Evolutionary conservation across 306 rosid species (phyloP).

Genomic region (Dryas octopetala): DNA sequence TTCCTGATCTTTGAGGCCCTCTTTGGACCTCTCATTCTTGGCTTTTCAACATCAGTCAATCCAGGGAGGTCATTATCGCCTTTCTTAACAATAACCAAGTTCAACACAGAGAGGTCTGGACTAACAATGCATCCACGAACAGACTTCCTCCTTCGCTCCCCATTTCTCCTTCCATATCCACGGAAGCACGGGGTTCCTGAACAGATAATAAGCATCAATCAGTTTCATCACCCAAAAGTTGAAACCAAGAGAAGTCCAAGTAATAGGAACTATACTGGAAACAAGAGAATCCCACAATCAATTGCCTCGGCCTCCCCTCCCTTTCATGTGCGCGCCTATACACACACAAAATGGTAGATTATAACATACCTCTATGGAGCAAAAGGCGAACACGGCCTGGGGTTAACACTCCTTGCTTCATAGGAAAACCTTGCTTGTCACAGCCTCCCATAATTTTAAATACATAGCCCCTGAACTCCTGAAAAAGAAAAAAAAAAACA

Average conservation of each 20-base stretch:
- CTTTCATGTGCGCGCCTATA: too few species aligned
- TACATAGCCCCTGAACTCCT: slow-evolving; percentile 48
- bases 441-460: slow-evolving; percentile 55
- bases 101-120: slow-evolving; percentile 51
- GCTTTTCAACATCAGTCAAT: slow-evolving; percentile 48
- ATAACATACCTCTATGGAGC: slow-evolving; percentile 40
- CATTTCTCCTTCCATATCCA: slow-evolving; percentile 46
- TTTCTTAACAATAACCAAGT: slow-evolving; percentile 53
- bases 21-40: slow-evolving; percentile 59
- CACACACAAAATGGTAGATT: neutral
- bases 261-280: neutral
- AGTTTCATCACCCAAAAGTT: neutral
- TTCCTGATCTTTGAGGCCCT: slow-evolving; percentile 55
- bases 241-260: neutral
- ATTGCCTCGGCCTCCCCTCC: neutral
- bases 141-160: slow-evolving; percentile 52
- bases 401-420: slow-evolving; percentile 57
- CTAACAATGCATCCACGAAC: slow-evolving; percentile 54
- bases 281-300: neutral
- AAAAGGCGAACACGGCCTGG: slow-evolving; percentile 46
- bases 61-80: slow-evolving; percentile 51
- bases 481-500: neutral
- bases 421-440: slow-evolving; percentile 55
- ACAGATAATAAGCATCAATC: neutral
- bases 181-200: slow-evolving; percentile 50